A percentile compares a stretch with the other conserved stretches of the same genome.
These are phyloP conservation scores for Trypanosoma melophagium DNA, from an alignment of 208 protist genomes.

Conservation along the genomic window DNA sequence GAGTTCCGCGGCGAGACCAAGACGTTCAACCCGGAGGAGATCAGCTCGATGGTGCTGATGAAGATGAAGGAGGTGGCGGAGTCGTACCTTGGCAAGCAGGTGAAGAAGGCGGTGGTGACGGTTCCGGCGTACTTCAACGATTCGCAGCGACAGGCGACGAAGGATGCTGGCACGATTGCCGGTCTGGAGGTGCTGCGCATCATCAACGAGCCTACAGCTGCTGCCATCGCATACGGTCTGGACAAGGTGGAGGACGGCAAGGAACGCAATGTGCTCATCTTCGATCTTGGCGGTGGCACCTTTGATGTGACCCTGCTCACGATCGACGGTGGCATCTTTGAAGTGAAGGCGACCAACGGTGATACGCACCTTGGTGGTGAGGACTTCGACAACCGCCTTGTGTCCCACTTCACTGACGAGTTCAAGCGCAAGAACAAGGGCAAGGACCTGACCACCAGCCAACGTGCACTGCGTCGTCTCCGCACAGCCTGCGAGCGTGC, in stretches of 20 bases:
- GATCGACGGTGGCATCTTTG: slow-evolving; percentile 98
- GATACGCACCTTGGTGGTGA: slow-evolving; percentile 98
- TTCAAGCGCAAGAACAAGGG: slow-evolving; percentile 91
- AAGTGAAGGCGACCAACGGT: slow-evolving; percentile 97
- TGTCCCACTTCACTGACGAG: slow-evolving; percentile 95
- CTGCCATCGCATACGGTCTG: slow-evolving; percentile 97
- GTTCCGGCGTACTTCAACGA: slow-evolving; percentile 98
- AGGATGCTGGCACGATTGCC: slow-evolving; percentile 96
- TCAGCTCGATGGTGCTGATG: slow-evolving; percentile 94
- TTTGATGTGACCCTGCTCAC: slow-evolving; percentile 97
- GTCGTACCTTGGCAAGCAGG: slow-evolving; percentile 93
- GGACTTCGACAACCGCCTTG: slow-evolving; percentile 89
- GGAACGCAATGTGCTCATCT: slow-evolving; percentile 90
- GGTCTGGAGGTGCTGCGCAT: slow-evolving; percentile 96
- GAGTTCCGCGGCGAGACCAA: slow-evolving; percentile 81
- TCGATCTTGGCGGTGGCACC: slow-evolving; percentile 96
- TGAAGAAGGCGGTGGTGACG: slow-evolving; percentile 96
- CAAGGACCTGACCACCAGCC: slow-evolving; percentile 76
- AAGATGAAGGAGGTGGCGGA: slow-evolving; percentile 95
- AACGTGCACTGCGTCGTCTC: slow-evolving; percentile 71
- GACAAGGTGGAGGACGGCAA: slow-evolving; percentile 77
- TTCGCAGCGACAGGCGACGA: slow-evolving; percentile 96
- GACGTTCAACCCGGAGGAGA: slow-evolving; percentile 94
- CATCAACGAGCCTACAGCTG: slow-evolving; percentile 98
- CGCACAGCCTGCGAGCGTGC: slow-evolving; percentile 92